Percentiles rank a stretch among this genome's conserved stretches.
Conservation (phyloP, 116 monocot genomes). For the Iris pallida region DNA sequence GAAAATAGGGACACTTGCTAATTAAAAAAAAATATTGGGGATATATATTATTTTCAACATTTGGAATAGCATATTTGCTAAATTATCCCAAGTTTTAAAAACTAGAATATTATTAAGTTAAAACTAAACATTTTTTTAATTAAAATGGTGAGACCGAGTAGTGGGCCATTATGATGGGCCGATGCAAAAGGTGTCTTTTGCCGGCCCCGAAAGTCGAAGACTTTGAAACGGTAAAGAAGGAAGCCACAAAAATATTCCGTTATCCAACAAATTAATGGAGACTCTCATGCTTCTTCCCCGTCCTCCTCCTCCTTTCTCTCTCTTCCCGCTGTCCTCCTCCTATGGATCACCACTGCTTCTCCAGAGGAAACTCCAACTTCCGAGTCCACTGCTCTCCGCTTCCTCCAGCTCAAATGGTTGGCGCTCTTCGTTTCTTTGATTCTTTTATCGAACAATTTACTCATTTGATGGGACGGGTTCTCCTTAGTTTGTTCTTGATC, state of each 20-base stretch:
- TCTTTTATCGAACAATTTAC: not conserved
- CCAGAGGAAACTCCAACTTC: slow-evolving; percentile 7
- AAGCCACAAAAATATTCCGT: not conserved
- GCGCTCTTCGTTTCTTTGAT: not conserved
- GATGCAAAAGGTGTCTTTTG: too few species aligned
- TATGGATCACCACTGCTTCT: not conserved
- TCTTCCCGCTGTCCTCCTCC: slow-evolving; percentile 6
- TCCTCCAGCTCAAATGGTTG: slow-evolving; percentile 16
- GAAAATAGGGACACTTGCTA: too few species aligned
- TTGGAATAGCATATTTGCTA: too few species aligned
- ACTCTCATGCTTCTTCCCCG: not conserved
- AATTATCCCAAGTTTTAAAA: too few species aligned
- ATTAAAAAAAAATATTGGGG: too few species aligned
- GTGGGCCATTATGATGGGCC: too few species aligned
- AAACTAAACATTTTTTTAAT: too few species aligned
- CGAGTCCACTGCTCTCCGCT: slow-evolving; percentile 17
- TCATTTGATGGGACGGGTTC: not conserved
- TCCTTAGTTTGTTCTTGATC: not conserved
- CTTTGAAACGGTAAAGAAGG: not conserved
- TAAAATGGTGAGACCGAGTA: too few species aligned
- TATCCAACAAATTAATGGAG: slow-evolving; percentile 11
- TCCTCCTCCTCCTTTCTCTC: not conserved
- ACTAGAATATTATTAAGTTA: too few species aligned
- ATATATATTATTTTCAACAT: too few species aligned
- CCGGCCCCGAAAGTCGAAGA: too few species aligned